Conservation (phyloP, 169 alveolate genomes). For the Plasmodium billcollinsi region DNA sequence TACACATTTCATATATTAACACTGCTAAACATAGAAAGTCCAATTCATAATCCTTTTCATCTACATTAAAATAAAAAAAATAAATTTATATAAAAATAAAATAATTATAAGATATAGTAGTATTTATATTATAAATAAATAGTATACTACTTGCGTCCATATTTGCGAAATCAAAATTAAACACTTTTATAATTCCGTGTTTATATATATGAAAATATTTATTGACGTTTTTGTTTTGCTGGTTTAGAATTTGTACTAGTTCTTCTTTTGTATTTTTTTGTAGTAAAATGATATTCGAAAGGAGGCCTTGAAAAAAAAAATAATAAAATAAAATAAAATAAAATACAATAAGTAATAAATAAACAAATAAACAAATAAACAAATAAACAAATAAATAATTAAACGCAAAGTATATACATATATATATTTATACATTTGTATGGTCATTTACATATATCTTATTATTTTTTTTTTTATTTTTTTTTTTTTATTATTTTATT, state of each 20-base stretch:
- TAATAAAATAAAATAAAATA: background rate
- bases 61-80: conserved; percentile 21
- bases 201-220: conserved; percentile 66
- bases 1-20: conserved; percentile 69
- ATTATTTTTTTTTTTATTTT: background rate
- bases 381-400: too few relatives aligned
- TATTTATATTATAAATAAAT: too few relatives aligned
- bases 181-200: conserved; percentile 64
- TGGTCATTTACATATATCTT: background rate
- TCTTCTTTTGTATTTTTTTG: conserved; percentile 71
- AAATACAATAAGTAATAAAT: background rate
- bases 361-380: too few relatives aligned
- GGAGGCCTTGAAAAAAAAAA: conserved; percentile 12
- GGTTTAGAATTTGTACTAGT: conserved; percentile 40
- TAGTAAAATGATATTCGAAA: conserved; percentile 39
- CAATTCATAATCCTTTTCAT: conserved; percentile 62
- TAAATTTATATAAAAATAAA: background rate
- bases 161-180: conserved; percentile 63
- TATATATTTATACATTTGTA: background rate
- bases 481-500: background rate
- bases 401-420: background rate
- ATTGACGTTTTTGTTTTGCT: conserved; percentile 39
- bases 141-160: conserved; percentile 48
- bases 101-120: background rate
- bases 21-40: conserved; percentile 68